phyloP scores from a whole-genome alignment of 1,139 yeast species.

The Sugiyamaella neomexicana region DNA sequence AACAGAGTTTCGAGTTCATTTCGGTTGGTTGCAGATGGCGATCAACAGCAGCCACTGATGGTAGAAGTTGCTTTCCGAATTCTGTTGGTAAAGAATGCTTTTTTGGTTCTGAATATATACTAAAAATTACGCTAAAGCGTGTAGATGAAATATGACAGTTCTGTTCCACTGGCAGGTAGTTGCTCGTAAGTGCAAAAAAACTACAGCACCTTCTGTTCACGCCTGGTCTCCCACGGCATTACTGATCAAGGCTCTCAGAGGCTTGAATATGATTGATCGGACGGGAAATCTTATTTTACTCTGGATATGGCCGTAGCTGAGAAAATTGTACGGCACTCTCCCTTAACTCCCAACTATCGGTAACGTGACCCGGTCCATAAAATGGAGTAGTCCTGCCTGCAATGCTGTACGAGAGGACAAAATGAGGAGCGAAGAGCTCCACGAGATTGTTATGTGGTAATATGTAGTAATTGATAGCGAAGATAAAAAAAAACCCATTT shows the following conservation, averaged over 20 bases:
- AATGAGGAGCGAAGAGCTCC: not conserved
- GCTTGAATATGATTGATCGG: constrained; percentile 12
- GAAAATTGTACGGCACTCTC: not conserved
- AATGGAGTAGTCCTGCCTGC: too few species aligned
- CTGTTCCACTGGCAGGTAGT: too few species aligned
- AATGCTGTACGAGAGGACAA: not conserved
- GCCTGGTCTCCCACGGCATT: constrained; percentile 9
- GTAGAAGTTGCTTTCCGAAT: too few species aligned
- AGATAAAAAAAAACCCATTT: not conserved
- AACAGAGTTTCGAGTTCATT: not conserved
- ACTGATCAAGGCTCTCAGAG: not conserved
- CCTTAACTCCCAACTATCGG: too few species aligned
- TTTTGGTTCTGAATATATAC: too few species aligned
- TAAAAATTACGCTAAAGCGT: too few species aligned
- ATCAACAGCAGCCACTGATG: too few species aligned
- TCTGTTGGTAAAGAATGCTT: too few species aligned
- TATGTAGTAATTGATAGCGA: not conserved
- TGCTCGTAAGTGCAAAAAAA: not conserved
- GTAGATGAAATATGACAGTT: too few species aligned
- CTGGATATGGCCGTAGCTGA: constrained; percentile 16
- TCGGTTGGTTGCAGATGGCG: not conserved
- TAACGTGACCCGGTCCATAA: too few species aligned
- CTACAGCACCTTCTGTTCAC: constrained; percentile 15
- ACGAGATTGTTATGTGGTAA: not conserved
- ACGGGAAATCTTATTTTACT: constrained; percentile 16